Base-by-base conservation (phyloP, 352 stramenopile genomes). In the Phytophthora fragariaefolia region DNA sequence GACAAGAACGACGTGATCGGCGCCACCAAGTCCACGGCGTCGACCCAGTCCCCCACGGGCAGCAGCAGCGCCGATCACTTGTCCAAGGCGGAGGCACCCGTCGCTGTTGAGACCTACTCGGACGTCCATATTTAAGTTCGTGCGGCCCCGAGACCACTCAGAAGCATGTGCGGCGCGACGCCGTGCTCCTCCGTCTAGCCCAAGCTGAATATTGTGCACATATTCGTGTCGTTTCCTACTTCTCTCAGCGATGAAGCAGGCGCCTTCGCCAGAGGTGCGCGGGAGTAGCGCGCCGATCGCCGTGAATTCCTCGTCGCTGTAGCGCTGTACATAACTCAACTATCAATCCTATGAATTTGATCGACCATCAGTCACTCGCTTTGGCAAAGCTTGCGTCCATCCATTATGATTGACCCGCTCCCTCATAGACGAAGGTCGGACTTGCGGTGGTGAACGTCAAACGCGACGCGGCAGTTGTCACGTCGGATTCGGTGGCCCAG, bases 241-340 rank as follows among this genome's bases (percentile, higher is more conserved):
- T 20, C 36, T 43, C 49, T 72, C 57, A 55, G 52, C 20, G 58
- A 56, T 26, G 50, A 66, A 42, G 49, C 38, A 42, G 45, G 42
- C 46, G 40, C 45, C 58, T 48, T 47, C 8, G 34, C 34, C 34
- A 55, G 51, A 82, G 59, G 68, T 34, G 5, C 43, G 66, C 42
- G 36, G 75, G 15, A 64, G 68, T 27, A 69, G 54, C 32, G 22
- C 43, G 43, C 66, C 61, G 23, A 84, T 66, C 15, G 26, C 45
- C 32, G 63, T 58, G 38, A 88, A 66, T 57, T 89, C 75, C 22
- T 87, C 71, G 30, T 89, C 80, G 61, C 82, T 86, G 52, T 23
- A 73, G 30, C 23, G 48, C 63, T 70, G 63, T 75, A 76, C 48
- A 69, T 72, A 63, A 63, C 53, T 46, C 40, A 65, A 71, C 58